Evolutionary conservation across 495 filamentous ascomycete genomes (phyloP), one percentile per base, ranked within the genome.

Genomic region (Melanomma pulvis-pyrius): DNA sequence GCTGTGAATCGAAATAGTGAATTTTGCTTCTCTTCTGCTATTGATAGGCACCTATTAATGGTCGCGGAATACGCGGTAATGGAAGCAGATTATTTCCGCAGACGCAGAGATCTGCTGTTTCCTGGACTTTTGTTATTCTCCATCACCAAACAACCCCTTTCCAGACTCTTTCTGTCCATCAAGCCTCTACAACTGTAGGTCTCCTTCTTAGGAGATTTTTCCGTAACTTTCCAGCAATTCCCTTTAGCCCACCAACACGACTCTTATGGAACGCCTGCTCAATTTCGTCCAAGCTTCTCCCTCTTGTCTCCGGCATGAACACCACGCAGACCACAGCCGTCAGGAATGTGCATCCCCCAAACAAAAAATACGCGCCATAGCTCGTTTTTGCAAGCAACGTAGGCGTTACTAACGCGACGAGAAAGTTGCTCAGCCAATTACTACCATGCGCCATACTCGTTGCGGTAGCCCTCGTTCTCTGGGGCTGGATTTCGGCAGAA

Each of bases 401-500:
- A 1, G 51, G 51, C 13, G 51, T 54, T 2, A 32, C 19, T 8
- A 54, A 32, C 1, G 51, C 51, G 13, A 54, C 51, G 7, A 54
- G 51, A 54, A 54, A 54, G 29, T 54, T 54, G 51, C 3, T n/a
- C 12, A 34, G 5, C 51, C 51, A 54, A 32, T 54, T 54, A 30
- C 51, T 54, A 12, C 51, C 51, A 54, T 54, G 12, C 17, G 51
- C 51, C 51, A 54, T 29, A 32, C 51, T 54, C 17, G 51, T n/a
- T 17, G 54, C 54, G 4, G 39, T 50, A 2, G 83, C 82, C 9
- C 85, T 76, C 3, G 83, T 87, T 25, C 75, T 72, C 46, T 79
- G 78, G 0, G 83, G 84, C 64, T 86, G 83, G 50, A 84, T 87
- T 74, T 87, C 86, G 5, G 79, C 75, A 8, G 77, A 76, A 64